Percentiles rank a stretch among this genome's conserved stretches.
Conservation (phyloP, 192 early-diverging fungal genomes). For the Gryganskiella cystojenkinii region DNA sequence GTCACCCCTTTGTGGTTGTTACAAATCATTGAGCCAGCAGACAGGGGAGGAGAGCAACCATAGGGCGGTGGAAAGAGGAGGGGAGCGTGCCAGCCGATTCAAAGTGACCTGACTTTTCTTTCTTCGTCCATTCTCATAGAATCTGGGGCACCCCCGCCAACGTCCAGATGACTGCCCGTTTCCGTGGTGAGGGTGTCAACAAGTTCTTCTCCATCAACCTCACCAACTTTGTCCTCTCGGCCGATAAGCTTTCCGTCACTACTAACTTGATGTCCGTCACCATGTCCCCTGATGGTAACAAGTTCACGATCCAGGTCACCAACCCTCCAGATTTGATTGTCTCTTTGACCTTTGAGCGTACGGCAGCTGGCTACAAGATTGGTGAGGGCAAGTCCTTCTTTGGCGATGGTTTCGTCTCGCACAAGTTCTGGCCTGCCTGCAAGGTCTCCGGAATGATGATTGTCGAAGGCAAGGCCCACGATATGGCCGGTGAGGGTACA, state of each 20-base stretch:
- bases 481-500: slow-evolving; percentile 76
- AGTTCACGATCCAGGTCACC: slow-evolving; percentile 65
- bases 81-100: too few relatives aligned
- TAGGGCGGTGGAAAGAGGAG: too few relatives aligned
- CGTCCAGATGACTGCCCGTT: slow-evolving; percentile 79
- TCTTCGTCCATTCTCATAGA: slow-evolving; percentile 13
- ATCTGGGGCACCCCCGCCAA: slow-evolving; percentile 64
- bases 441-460: slow-evolving; percentile 77
- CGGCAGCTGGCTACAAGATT: slow-evolving; percentile 81
- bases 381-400: slow-evolving; percentile 85
- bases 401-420: slow-evolving; percentile 74
- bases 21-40: neutral
- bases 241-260: slow-evolving; percentile 77
- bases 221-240: slow-evolving; percentile 77
- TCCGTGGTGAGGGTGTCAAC: slow-evolving; percentile 78
- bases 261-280: slow-evolving; percentile 82
- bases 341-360: slow-evolving; percentile 74
- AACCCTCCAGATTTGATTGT: slow-evolving; percentile 72
- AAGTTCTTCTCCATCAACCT: slow-evolving; percentile 79
- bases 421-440: slow-evolving; percentile 88
- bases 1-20: neutral
- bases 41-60: too few relatives aligned
- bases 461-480: slow-evolving; percentile 72
- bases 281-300: slow-evolving; percentile 53
- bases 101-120: neutral